Percentiles rank a stretch among this genome's conserved stretches.
Evolutionary conservation across 2,329 filamentous ascomycete genomes (phyloP).

Genomic region (Paraphaeosphaeria minitans): DNA sequence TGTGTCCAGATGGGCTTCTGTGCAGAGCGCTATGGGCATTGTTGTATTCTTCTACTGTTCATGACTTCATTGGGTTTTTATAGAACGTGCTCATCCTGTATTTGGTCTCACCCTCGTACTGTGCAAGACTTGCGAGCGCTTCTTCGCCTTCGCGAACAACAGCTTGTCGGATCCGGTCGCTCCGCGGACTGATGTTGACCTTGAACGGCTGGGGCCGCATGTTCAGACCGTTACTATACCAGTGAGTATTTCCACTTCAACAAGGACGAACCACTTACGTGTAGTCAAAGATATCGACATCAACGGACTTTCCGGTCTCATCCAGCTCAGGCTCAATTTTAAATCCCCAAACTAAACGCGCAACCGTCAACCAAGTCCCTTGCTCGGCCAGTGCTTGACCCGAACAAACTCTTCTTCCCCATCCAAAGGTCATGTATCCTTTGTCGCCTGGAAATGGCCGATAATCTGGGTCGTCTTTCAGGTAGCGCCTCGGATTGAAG

Average conservation of each 20-base stretch:
- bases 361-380: conserved; percentile 64
- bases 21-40: background rate
- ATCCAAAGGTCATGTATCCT: conserved; percentile 62
- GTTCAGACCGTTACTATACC: conserved; percentile 59
- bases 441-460: conserved; percentile 48
- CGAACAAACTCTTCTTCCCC: conserved; percentile 62
- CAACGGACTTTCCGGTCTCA: conserved; percentile 52
- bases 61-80: conserved; percentile 14
- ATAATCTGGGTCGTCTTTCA: conserved; percentile 35
- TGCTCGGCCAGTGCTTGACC: conserved; percentile 65
- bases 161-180: conserved; percentile 54
- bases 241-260: conserved; percentile 11
- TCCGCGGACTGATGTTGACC: conserved; percentile 59
- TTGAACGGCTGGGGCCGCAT: conserved; percentile 63
- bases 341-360: conserved; percentile 64
- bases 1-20: background rate
- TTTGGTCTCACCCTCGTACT: conserved; percentile 62
- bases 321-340: conserved; percentile 53
- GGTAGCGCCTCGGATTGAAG: conserved; percentile 42
- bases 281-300: conserved; percentile 63
- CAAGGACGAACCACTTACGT: conserved; percentile 48
- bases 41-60: background rate
- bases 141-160: conserved; percentile 60
- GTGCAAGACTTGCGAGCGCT: conserved; percentile 58
- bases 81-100: conserved; percentile 56